Percentiles rank a stretch among this genome's conserved stretches.
phyloP scores from a whole-genome alignment of 2,329 filamentous ascomycete species.

The Cucurbitaria berberidis region DNA sequence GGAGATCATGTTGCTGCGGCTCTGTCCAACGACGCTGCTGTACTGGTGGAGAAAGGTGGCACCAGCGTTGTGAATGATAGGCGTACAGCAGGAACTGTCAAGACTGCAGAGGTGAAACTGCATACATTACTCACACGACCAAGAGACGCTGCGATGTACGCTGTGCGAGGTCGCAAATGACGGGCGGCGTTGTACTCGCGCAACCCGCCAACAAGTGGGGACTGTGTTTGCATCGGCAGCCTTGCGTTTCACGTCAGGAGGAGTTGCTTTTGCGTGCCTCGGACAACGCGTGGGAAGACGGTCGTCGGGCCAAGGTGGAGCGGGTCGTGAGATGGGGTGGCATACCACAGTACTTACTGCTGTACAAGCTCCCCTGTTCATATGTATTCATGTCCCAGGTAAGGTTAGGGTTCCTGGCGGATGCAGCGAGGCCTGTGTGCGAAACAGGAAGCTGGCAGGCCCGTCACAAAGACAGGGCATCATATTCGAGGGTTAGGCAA shows the following conservation, averaged over 20 bases:
- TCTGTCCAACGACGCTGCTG: slow-evolving; percentile 8
- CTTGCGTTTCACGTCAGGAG: slow-evolving; percentile 24
- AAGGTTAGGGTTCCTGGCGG: neutral
- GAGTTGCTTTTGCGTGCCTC: slow-evolving; percentile 21
- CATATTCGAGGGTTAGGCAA: neutral
- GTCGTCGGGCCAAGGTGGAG: too few species aligned
- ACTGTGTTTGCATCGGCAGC: slow-evolving; percentile 4
- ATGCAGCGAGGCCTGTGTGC: neutral
- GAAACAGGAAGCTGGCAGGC: neutral
- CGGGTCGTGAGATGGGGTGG: neutral
- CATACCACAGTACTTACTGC: too few species aligned
- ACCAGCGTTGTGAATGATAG: slow-evolving; percentile 8
- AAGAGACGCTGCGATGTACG: slow-evolving; percentile 10
- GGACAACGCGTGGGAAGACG: too few species aligned
- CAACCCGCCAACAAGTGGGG: slow-evolving; percentile 29
- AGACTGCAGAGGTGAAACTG: slow-evolving; percentile 22
- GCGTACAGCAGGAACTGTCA: slow-evolving; percentile 4
- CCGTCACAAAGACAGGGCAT: neutral
- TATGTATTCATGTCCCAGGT: neutral
- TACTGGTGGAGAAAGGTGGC: slow-evolving; percentile 1
- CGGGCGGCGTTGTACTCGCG: slow-evolving; percentile 3
- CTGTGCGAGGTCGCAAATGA: slow-evolving; percentile 16
- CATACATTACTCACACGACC: slow-evolving; percentile 18
- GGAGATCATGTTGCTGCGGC: slow-evolving; percentile 3
- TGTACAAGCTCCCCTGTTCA: neutral